Evolutionary conservation across 495 filamentous ascomycete genomes (phyloP).

Genomic region (Aspergillus conjunctus): DNA sequence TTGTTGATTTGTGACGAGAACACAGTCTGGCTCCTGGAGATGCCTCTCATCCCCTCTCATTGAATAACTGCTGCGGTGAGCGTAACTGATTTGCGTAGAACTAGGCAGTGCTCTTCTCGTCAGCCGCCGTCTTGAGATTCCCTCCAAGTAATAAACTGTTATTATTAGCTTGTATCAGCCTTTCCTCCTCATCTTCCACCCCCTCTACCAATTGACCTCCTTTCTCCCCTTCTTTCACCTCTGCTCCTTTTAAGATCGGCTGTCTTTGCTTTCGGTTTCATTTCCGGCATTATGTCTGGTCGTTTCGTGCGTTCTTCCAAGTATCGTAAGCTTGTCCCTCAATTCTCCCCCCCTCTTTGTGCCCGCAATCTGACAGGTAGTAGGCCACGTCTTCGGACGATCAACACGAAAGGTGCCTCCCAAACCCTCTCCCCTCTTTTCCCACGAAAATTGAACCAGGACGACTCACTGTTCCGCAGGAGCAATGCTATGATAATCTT

Average conservation of each 20-base stretch:
- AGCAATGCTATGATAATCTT: conserved; percentile 96
- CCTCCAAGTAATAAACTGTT: conserved; percentile 17
- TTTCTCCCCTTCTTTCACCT: conserved; percentile 15
- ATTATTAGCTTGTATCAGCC: conserved; percentile 14
- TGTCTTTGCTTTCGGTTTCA: conserved; percentile 12
- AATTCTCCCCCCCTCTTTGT: conserved; percentile 25
- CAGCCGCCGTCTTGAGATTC: background rate
- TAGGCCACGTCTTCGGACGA: conserved; percentile 97
- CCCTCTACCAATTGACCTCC: conserved; percentile 19
- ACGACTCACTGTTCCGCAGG: conserved; percentile 44
- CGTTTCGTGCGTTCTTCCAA: conserved; percentile 98
- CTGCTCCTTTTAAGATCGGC: conserved; percentile 15
- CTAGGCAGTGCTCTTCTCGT: background rate
- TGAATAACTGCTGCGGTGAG: background rate
- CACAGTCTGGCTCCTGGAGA: background rate
- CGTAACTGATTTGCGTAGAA: background rate
- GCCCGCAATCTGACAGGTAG: conserved; percentile 39
- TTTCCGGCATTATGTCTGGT: conserved; percentile 69
- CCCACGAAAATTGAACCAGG: background rate
- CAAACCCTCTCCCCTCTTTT: conserved; percentile 9
- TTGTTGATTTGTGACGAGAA: no score
- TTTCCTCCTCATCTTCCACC: conserved; percentile 18
- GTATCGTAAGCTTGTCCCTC: conserved; percentile 72
- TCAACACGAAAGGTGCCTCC: conserved; percentile 78
- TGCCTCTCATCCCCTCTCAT: background rate